phyloP scores from a whole-genome alignment of 2,329 filamentous ascomycete species.

The Teratosphaeria pseudoeucalypti region DNA sequence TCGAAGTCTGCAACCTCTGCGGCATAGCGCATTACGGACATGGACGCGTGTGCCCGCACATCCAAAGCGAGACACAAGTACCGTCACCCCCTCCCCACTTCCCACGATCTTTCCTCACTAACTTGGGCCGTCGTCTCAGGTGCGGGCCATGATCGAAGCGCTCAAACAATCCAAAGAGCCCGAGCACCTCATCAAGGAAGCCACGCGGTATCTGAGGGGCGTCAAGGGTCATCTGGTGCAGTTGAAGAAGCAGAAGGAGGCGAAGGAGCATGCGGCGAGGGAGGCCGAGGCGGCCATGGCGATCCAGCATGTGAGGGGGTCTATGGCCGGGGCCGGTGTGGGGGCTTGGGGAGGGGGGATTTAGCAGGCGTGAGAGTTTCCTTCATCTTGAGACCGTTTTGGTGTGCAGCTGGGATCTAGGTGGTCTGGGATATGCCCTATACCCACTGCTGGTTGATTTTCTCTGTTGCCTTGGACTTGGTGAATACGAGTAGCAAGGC shows the following conservation, averaged over 20 bases:
- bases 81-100: background rate
- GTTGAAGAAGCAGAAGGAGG: constrained; percentile 35
- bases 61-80: constrained; percentile 46
- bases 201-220: constrained; percentile 47
- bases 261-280: constrained; percentile 5
- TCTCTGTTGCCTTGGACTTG: too few species aligned
- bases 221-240: constrained; percentile 47
- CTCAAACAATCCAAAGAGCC: constrained; percentile 50
- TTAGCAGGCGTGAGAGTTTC: background rate
- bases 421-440: too few species aligned
- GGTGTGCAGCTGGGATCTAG: too few species aligned
- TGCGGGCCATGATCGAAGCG: constrained; percentile 53
- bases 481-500: too few species aligned
- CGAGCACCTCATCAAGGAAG: constrained; percentile 41
- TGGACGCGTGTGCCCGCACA: constrained; percentile 49
- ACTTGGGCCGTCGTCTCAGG: constrained; percentile 29
- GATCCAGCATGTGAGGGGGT: constrained; percentile 3
- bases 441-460: too few species aligned
- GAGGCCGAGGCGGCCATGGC: constrained; percentile 6
- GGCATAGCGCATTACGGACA: constrained; percentile 51
- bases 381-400: too few species aligned
- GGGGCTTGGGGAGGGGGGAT: background rate
- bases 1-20: constrained; percentile 54
- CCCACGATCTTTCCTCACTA: background rate
- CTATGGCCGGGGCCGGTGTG: background rate